phyloP scores from a whole-genome alignment of 352 stramenopile species.

The Phytophthora lateralis region DNA sequence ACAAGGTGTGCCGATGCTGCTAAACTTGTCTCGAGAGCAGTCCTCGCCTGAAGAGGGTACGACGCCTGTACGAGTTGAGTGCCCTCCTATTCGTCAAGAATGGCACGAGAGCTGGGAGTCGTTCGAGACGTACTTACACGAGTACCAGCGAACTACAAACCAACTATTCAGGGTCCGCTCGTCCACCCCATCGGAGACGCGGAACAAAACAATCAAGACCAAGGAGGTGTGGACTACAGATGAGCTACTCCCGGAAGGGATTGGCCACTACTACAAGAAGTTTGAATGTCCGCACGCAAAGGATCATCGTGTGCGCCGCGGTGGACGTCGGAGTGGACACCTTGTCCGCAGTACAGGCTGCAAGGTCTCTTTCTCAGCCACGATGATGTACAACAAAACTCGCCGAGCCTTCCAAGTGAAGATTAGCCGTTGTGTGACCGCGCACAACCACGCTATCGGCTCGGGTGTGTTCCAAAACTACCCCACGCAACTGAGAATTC shows the following conservation, averaged over 20 bases:
- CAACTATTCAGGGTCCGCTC: background rate
- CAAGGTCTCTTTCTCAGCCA: too few relatives aligned
- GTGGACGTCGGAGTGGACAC: background rate
- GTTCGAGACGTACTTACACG: background rate
- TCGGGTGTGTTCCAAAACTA: background rate
- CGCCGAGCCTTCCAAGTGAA: background rate
- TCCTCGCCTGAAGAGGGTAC: background rate
- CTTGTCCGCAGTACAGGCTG: too few relatives aligned
- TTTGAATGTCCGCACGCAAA: background rate
- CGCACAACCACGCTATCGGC: background rate
- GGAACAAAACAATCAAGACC: background rate
- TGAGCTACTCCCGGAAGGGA: background rate
- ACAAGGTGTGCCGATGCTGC: background rate
- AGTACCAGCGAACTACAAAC: background rate
- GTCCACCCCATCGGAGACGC: background rate
- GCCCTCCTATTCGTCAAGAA: background rate
- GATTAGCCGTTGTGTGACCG: background rate
- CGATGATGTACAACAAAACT: too few relatives aligned
- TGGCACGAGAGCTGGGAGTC: constrained; percentile 1
- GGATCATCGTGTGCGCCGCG: background rate
- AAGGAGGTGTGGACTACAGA: background rate
- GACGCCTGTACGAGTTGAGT: background rate
- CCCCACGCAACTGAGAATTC: background rate
- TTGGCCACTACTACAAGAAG: background rate
- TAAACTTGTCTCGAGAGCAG: background rate